Base-by-base conservation (phyloP, 108 stramenopile genomes). In the Bacterosira constricta region DNA sequence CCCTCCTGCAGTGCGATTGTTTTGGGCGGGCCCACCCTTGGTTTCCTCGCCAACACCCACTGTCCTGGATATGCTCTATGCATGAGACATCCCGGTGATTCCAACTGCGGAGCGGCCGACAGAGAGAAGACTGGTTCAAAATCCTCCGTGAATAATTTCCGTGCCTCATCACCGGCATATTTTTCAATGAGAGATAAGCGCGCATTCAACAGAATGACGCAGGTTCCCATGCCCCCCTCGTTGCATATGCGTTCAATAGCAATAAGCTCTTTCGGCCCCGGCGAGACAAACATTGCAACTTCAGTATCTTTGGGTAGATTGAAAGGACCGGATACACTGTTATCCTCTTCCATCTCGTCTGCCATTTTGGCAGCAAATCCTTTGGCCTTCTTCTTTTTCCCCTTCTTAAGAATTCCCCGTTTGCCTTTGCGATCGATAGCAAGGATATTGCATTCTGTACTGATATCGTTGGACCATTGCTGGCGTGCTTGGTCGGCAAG, bases 291-390 rank as follows among this genome's bases (percentile, higher is more conserved):
- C 32, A 94, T 41, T 6, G 92, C 92, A 37, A 94, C 88, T 71
- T 94, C 89, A 0, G 79, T 86, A 36, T 73, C 77, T 27, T 83
- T 73, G 25, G 88, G 90, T 9, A 94, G 44, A 30, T 57, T 34
- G 61, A 91, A 91, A 11, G 90, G 84, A 15, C 91, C 89, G 12
- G 74, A 69, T 23, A 25, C 66, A 4, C 18, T 15, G 52, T 42
- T 30, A 25, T 75, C 74, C 51, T 82, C 85, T 11, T 71, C 77
- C 61, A 94, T 35, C 53, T 94, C 92, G 11, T 75, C 86, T 39
- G 81, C 86, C 54, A 94, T 45, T 56, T 90, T 91, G 25, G 88
- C 81, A n/a, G 92, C 92, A 80, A 94, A 94, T 35, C 92, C 92
- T 74, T 63, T 75, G 29, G 86, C 63, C 62, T 82, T 90, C 44